Evolutionary conservation across 1,139 yeast species (phyloP).

Genomic region (Pneumocystis jirovecii): DNA sequence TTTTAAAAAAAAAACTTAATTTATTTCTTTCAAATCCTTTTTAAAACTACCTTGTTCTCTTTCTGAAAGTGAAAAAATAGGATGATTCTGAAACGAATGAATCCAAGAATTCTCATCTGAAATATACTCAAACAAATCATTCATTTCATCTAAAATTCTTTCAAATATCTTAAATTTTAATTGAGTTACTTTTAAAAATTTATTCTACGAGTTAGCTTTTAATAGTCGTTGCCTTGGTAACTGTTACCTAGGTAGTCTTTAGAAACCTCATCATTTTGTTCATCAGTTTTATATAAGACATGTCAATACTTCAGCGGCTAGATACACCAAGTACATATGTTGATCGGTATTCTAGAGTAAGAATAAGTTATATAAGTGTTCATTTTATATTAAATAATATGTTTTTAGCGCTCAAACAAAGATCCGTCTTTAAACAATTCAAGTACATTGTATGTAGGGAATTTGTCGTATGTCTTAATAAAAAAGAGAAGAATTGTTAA

Average conservation of each 20-base stretch:
- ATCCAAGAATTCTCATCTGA: neutral
- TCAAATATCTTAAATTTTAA: neutral
- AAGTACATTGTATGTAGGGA: conserved; percentile 76
- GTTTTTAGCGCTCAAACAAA: neutral
- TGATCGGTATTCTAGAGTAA: conserved; percentile 5
- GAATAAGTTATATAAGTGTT: too few species aligned
- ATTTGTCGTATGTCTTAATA: conserved; percentile 26
- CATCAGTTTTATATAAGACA: neutral
- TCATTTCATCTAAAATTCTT: neutral
- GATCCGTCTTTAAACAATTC: conserved; percentile 19
- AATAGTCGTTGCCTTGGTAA: neutral
- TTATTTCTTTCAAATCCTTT: neutral
- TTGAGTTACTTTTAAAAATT: neutral
- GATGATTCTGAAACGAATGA: neutral
- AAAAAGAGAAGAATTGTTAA: neutral
- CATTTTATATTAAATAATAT: neutral
- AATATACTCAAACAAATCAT: neutral
- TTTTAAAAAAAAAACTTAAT: neutral
- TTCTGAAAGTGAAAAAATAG: neutral
- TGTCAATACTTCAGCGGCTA: neutral
- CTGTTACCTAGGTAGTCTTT: neutral
- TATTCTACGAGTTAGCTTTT: too few species aligned
- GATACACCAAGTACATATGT: conserved; percentile 10
- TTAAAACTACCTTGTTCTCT: neutral
- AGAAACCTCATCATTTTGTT: neutral